Evolutionary conservation across 345 rosid genomes (phyloP).

Genomic region (Melaleuca alternifolia): DNA sequence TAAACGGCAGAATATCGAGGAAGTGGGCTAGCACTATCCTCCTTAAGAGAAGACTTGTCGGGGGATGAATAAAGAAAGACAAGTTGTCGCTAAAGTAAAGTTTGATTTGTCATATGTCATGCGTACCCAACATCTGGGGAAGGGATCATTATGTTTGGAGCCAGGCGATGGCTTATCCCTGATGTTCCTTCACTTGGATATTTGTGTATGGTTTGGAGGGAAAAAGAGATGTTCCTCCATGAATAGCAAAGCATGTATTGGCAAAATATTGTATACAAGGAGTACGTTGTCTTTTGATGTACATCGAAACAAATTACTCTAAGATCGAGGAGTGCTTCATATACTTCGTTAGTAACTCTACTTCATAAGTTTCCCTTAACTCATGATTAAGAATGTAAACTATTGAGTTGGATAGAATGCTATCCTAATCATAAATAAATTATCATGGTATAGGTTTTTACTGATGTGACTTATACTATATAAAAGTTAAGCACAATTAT

Average conservation of each 20-base stretch:
- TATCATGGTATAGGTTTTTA: neutral
- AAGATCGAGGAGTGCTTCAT: neutral
- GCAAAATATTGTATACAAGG: neutral
- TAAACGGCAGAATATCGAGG: neutral
- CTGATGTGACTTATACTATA: neutral
- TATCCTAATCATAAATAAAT: neutral
- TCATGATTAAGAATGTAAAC: neutral
- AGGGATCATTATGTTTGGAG: neutral
- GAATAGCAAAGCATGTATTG: neutral
- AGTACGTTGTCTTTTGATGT: neutral
- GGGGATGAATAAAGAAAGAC: neutral
- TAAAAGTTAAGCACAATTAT: neutral
- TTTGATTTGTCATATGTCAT: neutral
- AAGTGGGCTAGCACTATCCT: neutral
- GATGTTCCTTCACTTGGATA: neutral
- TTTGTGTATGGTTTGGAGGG: neutral
- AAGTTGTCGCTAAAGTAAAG: neutral
- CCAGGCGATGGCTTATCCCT: neutral
- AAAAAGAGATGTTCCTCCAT: neutral
- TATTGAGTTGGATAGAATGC: neutral
- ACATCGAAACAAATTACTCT: neutral
- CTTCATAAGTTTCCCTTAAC: neutral
- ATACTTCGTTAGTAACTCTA: neutral
- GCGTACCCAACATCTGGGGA: neutral
- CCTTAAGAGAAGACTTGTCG: neutral